Evolutionary conservation across 177 flowering plant species (phyloP).

Genomic region (Vitis hybrid): DNA sequence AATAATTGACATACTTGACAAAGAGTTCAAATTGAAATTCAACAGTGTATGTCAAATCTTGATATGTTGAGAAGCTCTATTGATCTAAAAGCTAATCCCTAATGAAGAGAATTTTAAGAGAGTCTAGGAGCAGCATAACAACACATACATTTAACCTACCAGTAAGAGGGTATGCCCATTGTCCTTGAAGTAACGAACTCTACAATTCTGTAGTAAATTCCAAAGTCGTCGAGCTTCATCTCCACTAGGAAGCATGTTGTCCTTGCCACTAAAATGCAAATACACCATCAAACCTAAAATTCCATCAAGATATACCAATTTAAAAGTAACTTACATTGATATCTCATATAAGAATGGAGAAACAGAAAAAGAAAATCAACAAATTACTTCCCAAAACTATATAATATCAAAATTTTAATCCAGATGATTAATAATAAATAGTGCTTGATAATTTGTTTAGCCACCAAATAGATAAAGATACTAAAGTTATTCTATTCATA

Average conservation of each 20-base stretch:
- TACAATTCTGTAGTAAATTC: slow-evolving; percentile 54
- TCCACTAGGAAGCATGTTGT: slow-evolving; percentile 83
- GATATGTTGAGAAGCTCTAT: too few relatives aligned
- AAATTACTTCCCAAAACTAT: not conserved
- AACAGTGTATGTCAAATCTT: too few relatives aligned
- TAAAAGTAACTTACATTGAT: not conserved
- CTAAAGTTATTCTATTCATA: too few relatives aligned
- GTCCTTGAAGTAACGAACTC: slow-evolving; percentile 71
- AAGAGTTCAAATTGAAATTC: too few relatives aligned
- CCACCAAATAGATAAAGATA: too few relatives aligned
- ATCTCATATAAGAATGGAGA: not conserved
- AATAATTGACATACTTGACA: too few relatives aligned
- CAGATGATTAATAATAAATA: not conserved
- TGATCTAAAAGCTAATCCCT: too few relatives aligned
- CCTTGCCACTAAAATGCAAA: slow-evolving; percentile 72
- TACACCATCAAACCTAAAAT: slow-evolving; percentile 11
- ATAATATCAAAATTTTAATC: not conserved
- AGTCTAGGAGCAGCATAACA: not conserved
- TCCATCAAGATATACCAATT: slow-evolving; percentile 3
- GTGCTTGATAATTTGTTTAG: too few relatives aligned
- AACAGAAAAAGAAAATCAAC: not conserved
- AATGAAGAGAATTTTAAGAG: not conserved
- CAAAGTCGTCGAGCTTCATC: slow-evolving; percentile 75
- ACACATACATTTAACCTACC: slow-evolving; percentile 42
- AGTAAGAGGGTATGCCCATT: slow-evolving; percentile 88